Evolutionary conservation across 257 asterid species (phyloP).

Genomic region (Nicotiana otophora): DNA sequence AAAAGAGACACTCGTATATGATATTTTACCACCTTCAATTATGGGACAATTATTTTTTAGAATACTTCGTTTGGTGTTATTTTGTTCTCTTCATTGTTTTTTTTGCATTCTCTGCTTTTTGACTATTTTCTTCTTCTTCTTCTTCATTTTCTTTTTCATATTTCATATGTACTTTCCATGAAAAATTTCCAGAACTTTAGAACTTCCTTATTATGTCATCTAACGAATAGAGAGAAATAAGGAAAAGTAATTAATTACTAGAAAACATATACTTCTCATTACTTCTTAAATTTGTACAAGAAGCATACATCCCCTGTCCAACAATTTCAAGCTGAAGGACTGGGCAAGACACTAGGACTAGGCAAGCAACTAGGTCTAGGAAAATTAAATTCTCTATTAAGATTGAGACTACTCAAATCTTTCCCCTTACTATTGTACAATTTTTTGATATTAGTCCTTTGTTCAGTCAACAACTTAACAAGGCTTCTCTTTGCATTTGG

Average conservation of each 20-base stretch:
- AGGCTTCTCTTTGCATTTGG: conserved; percentile 85
- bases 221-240: background rate
- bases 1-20: too few species aligned
- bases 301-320: background rate
- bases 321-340: conserved; percentile 50
- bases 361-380: conserved; percentile 46
- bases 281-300: conserved; percentile 9
- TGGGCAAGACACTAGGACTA: conserved; percentile 72
- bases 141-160: too few species aligned
- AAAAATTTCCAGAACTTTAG: background rate
- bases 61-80: too few species aligned
- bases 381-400: conserved; percentile 22
- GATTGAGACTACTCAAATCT: conserved; percentile 39
- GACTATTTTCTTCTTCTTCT: too few species aligned
- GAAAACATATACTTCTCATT: background rate
- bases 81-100: background rate
- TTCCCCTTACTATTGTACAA: conserved; percentile 63
- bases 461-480: conserved; percentile 60
- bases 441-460: conserved; percentile 62
- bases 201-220: background rate
- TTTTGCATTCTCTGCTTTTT: background rate
- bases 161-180: background rate
- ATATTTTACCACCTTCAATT: too few species aligned
- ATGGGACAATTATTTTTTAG: too few species aligned
- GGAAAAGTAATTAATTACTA: background rate